Base-by-base conservation (phyloP, 495 filamentous ascomycete species). In the Hypoxylon rickii region DNA sequence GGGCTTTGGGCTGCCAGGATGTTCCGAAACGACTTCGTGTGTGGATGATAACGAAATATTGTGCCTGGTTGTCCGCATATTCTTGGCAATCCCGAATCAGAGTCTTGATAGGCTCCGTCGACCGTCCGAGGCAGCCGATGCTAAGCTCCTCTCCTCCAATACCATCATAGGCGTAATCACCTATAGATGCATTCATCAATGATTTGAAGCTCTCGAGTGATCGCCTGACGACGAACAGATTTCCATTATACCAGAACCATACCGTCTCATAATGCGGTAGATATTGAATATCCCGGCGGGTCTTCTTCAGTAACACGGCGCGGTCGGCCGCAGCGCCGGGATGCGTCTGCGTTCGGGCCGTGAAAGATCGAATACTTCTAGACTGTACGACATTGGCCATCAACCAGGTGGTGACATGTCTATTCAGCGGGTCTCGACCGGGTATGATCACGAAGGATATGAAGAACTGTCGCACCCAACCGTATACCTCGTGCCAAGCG, bases 91-190 rank as follows among this genome's bases (percentile, higher is more conserved):
- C 58, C 7, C 74, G 58, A 11, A 78, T 63, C 29, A 76, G 70
- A 1, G 39, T 62, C 61, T 73, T 76, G 51, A 79, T 78, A 12
- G 76, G 74, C 29, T 68, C 64, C 7, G 74, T 74, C 1, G 76
- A 76, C 8, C 74, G 69, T n/a, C 75, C 74, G 4, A 79, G 52
- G 39, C 76, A 76, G 59, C 73, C 73, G 16, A 79, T 55, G 2
- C 74, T 70, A 13, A 79, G 69, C 19, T 75, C 74, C 48, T 79
- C 76, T 34, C 66, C 61, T 8, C 70, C 70, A 41, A 67, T 49
- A 26, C 67, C 67, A 37, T 70, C 64, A 21, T 67, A 67, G 10
- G 61, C 44, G 15, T 64, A 61, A 40, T 72, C 67, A 12, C 65
- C 67, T 47, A 74, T 68, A 1, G 72, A 72, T 1, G 76, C 72